These are phyloP conservation scores for Echria macrotheca DNA, from an alignment of 495 filamentous ascomycete genomes.

Conservation along the genomic window DNA sequence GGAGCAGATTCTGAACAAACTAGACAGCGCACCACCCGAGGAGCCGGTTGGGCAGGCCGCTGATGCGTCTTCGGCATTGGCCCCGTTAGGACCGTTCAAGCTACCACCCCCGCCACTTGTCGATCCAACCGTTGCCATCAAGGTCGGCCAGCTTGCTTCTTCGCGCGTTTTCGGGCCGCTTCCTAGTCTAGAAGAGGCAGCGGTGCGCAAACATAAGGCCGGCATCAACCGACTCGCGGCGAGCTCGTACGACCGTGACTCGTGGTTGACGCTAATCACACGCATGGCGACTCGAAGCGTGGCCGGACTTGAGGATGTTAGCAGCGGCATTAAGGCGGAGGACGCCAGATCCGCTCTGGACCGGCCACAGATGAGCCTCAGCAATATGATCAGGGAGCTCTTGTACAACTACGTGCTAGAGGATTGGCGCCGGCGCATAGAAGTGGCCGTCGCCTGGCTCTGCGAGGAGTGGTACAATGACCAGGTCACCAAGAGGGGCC, in stretches of 20 bases:
- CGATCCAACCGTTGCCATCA: constrained; percentile 58
- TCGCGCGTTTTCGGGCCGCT: constrained; percentile 74
- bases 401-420: constrained; percentile 80
- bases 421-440: constrained; percentile 84
- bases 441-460: constrained; percentile 82
- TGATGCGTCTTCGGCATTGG: constrained; percentile 39
- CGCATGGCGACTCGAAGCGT: constrained; percentile 79
- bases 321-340: constrained; percentile 46
- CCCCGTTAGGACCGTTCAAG: constrained; percentile 60
- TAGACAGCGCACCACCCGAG: constrained; percentile 59
- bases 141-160: constrained; percentile 64
- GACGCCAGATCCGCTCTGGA: constrained; percentile 20
- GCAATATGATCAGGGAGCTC: constrained; percentile 67
- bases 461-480: constrained; percentile 99
- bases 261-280: constrained; percentile 83
- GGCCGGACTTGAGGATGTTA: constrained; percentile 54
- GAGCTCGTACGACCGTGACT: constrained; percentile 78
- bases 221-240: constrained; percentile 83
- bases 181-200: constrained; percentile 53
- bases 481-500: constrained; percentile 50
- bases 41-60: constrained; percentile 26
- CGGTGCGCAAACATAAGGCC: constrained; percentile 48
- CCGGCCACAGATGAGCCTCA: constrained; percentile 39
- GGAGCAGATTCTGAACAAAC: constrained; percentile 65
- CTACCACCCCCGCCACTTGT: constrained; percentile 73